These are phyloP conservation scores for Phytophthora citrophthora DNA, from an alignment of 352 stramenopile genomes.

Conservation along the genomic window DNA sequence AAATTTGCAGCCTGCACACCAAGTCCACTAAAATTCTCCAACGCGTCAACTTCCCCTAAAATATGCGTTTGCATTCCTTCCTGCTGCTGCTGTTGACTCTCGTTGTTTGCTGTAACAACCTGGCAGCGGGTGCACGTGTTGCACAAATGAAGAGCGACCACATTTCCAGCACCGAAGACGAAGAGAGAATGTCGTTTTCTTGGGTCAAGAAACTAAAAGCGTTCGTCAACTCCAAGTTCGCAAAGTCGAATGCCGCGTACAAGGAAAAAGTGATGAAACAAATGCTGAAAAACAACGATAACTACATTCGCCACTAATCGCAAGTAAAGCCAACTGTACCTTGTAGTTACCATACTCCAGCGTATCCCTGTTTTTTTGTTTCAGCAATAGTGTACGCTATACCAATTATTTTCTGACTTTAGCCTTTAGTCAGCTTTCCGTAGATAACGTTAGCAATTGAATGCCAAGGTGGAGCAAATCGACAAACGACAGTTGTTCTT, in stretches of 20 bases:
- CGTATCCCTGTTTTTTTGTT: no score
- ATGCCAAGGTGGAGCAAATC: constrained; percentile 13
- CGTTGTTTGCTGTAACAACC: neutral
- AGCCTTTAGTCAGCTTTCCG: no score
- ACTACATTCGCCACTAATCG: neutral
- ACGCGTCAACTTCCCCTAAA: no score
- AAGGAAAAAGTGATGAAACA: neutral
- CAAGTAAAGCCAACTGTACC: no score
- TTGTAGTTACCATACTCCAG: no score
- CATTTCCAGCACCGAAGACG: neutral
- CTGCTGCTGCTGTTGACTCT: neutral
- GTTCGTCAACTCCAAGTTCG: neutral
- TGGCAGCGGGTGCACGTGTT: neutral
- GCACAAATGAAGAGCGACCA: neutral
- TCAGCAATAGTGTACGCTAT: no score
- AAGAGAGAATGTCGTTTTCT: neutral
- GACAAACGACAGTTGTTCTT: constrained; percentile 8
- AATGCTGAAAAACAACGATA: neutral
- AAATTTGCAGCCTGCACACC: no score
- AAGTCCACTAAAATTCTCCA: no score
- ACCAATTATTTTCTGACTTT: neutral
- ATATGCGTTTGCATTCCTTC: neutral
- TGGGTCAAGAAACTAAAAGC: neutral
- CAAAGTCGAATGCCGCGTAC: neutral
- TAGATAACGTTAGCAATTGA: no score